Evolutionary conservation across 1,284 basidiomycete genomes (phyloP).

Genomic region (Rhodotorula sp.): DNA sequence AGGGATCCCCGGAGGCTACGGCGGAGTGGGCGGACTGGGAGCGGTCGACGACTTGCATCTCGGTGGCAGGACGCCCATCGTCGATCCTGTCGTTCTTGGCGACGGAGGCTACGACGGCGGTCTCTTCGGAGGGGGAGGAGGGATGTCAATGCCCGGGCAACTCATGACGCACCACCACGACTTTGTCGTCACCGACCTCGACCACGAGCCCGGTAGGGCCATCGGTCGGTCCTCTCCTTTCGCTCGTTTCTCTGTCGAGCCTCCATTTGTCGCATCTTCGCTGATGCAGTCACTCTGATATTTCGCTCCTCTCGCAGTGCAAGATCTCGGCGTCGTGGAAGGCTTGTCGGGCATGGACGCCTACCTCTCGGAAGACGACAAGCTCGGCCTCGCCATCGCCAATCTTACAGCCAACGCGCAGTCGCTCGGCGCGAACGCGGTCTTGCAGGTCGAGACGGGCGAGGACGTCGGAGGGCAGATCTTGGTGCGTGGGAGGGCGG

Average conservation of each 20-base stretch:
- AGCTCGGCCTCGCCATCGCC: slow-evolving; percentile 10
- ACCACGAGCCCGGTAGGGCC: not conserved
- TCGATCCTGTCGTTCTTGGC: slow-evolving; percentile 4
- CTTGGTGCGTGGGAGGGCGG: slow-evolving; percentile 17
- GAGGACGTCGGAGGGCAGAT: slow-evolving; percentile 19
- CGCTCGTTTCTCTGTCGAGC: not conserved
- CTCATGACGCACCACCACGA: not conserved
- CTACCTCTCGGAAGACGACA: slow-evolving; percentile 13
- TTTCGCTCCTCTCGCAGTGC: not conserved
- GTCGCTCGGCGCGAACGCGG: slow-evolving; percentile 13
- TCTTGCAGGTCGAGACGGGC: slow-evolving; percentile 21
- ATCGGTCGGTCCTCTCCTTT: not conserved
- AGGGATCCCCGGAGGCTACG: not conserved
- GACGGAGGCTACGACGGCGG: not conserved
- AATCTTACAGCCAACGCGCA: slow-evolving; percentile 11
- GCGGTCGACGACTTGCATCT: slow-evolving; percentile 5
- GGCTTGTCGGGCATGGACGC: not conserved
- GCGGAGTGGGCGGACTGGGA: slow-evolving; percentile 3
- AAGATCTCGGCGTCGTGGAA: slow-evolving; percentile 2
- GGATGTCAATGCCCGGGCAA: not conserved
- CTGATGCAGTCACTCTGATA: too few species aligned
- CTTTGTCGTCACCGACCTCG: slow-evolving; percentile 18
- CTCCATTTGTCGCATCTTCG: too few species aligned
- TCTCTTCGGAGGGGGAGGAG: not conserved
- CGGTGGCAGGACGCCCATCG: not conserved